Evolutionary conservation across 495 filamentous ascomycete species (phyloP), one percentile per base, ranked within the genome.

Genomic region (Saxophila tyrrhenica): DNA sequence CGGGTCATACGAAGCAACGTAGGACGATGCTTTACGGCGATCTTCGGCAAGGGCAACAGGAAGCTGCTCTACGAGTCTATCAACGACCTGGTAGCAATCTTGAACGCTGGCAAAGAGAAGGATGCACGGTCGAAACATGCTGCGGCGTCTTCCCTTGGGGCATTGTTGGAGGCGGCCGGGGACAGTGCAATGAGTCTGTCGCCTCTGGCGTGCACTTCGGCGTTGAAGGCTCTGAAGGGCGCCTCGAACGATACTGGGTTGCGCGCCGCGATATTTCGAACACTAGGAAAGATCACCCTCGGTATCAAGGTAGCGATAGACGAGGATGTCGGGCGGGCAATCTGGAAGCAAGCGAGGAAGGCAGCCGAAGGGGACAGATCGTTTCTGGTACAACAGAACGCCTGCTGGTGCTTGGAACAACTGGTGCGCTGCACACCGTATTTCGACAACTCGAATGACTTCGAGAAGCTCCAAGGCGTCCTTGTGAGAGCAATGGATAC

Each of bases 41-140:
- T 99, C 51, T 83, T 99, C 54, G 78, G 74, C 23, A 89, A 87
- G 67, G 94, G 94, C 3, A 89, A 95, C 66, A 77, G 92, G 52
- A 95, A 92, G 65, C 72, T 90, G 48, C 76, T 99, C 1, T 97
- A 91, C 66, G 92, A 99, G 65, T 88, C 89, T 7, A 83, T 95
- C 59, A 94, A 91, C 56, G 91, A 96, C 58, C 71, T 99, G 1
- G 74, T 89, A 2, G 79, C 70, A 16, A 81, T 95, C 41, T 64
- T 94, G 41, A 83, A 83, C 63, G 76, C 77, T 20, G 53, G 64
- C 21, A 99, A 95, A 67, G 91, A 95, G 64, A 84, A 78, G 50
- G 92, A 96, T 51, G 45, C 84, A 2, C 76, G 74, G 62, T 75
- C 73, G 19, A 89, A 86, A 66, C 89, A 95, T 78, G 91, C 90